Base-by-base conservation (phyloP, 2,329 filamentous ascomycete genomes). In the Penicillium digitatum region DNA sequence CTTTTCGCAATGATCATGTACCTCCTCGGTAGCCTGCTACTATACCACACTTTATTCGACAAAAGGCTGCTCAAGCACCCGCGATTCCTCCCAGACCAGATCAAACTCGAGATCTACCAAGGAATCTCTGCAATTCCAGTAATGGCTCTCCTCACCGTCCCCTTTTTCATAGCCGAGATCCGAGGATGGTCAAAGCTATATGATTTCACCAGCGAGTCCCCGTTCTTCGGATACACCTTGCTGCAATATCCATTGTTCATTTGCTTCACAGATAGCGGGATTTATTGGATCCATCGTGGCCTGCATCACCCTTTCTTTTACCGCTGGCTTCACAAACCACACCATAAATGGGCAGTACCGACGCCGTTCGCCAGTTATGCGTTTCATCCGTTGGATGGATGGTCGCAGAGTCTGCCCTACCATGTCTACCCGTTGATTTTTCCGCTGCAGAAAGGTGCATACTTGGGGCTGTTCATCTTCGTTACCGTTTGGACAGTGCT, bases 341-440 rank as follows among this genome's bases (percentile, higher is more conserved):
- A 97, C 76, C 93, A 97, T 84, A 96, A 95, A 80, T 97, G 93
- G 93, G 95, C 96, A 76, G 94, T 96, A 87, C 92, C 93, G 9
- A 95, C 90, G 0, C 93, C 93, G 0, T 96, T 84, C 72, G 91
- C 93, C 22, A 90, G 87, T 66, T 89, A 95, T 70, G 93, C 93
- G 50, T 97, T 97, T 81, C 90, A 97, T 77, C 92, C 93, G 0
- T 71, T 96, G 42, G 93, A 97, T 70, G 93, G 93, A 65, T 96
- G 87, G 76, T 81, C 85, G 7, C 93, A 96, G 78, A 88, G 88
- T 56, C 70, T 95, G 31, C 92, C 93, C 0, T 97, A 96, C 78
- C 93, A 97, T 76, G 61, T 96, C 62, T 96, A 91, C 78, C 90
- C 92, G 6, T 88, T 96, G 74, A 69, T 96, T 62, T 94, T 96